Evolutionary conservation across 768 basidiomycete genomes (phyloP).

Genomic region (Nidula microcarpa): DNA sequence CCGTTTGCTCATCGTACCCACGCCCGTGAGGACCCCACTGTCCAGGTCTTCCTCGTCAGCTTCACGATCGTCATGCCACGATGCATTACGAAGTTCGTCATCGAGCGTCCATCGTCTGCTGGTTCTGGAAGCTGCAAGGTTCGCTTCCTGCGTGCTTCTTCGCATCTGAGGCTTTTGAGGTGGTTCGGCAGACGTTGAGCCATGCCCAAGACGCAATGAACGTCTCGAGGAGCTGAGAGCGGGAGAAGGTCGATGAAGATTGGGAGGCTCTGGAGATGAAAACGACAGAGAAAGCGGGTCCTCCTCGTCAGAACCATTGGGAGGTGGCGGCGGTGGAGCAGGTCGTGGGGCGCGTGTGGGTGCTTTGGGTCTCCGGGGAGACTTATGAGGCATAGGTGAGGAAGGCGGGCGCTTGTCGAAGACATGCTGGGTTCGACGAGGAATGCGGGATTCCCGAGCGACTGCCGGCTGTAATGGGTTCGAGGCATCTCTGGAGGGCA

Average conservation of each 20-base stretch:
- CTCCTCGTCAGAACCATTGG: slow-evolving; percentile 23
- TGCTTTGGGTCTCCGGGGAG: slow-evolving; percentile 54
- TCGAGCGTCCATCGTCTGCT: slow-evolving; percentile 55
- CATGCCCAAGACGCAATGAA: background rate
- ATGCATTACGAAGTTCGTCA: slow-evolving; percentile 57
- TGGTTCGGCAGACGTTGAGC: background rate
- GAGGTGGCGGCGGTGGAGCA: slow-evolving; percentile 6
- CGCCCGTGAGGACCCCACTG: slow-evolving; percentile 46
- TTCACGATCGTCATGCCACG: slow-evolving; percentile 18
- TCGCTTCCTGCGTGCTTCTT: background rate
- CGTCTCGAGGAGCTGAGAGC: background rate
- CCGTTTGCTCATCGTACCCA: slow-evolving; percentile 50
- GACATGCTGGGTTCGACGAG: slow-evolving; percentile 16
- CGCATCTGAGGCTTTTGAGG: background rate
- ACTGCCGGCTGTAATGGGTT: too few relatives aligned
- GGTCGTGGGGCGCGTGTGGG: slow-evolving; percentile 39
- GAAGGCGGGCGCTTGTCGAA: slow-evolving; percentile 61
- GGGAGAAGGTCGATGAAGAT: background rate
- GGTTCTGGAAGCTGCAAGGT: slow-evolving; percentile 15
- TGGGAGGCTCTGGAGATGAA: slow-evolving; percentile 9
- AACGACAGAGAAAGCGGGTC: slow-evolving; percentile 31
- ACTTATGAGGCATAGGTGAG: slow-evolving; percentile 57
- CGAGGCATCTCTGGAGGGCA: too few relatives aligned
- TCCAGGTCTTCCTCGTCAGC: slow-evolving; percentile 41
- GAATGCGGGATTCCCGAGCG: background rate